Base-by-base conservation (phyloP, 139 green algal species). In the Tetraselmis chui region DNA sequence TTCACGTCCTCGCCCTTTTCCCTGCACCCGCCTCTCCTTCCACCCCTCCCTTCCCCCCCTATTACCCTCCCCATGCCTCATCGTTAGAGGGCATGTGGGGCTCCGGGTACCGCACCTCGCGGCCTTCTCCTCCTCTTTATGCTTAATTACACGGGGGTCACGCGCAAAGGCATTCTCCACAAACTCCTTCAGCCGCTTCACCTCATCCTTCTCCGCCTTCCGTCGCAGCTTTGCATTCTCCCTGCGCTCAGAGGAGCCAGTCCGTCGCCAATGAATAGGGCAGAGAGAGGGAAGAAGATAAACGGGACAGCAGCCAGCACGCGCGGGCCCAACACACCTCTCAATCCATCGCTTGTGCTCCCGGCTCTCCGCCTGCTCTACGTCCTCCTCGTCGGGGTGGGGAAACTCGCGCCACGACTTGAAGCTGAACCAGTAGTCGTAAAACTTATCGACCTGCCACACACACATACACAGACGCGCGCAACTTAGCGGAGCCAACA, bases 391-490 rank as follows among this genome's bases (percentile, higher is more conserved):
- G 77, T 98, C 95, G 0, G 91, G 91, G 84, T 99, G 94, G 0
- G 96, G 96, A 84, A 98, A 98, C 91, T 98, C 96, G 22, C 96
- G 85, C 96, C 96, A 99, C 5, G 88, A 95, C 85, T 93, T 94
- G 88, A 97, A 98, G 31, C 23, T 31, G 76, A 88, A 98, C 96
- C 96, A 99, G 80, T 98, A 99, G 88, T 98, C 91, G 85, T 99
- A 99, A 82, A 99, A 98, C 58, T 86, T 87, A 59, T 93, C 87
- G 29, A 98, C 94, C 58, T 85, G 26, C 1, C 22, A n/a, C n/a
- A n/a, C n/a, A n/a, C n/a, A n/a, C n/a, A n/a, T n/a, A n/a, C n/a
- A n/a, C n/a, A n/a, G n/a, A n/a, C n/a, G n/a, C n/a, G n/a, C n/a
- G n/a, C n/a, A n/a, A n/a, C n/a, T n/a, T n/a, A n/a, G n/a, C n/a